A percentile compares a stretch with the other conserved stretches of the same genome.
These are phyloP conservation scores for Simplicillium sp. DNA, from an alignment of 2,329 filamentous ascomycete genomes.

Conservation along the genomic window DNA sequence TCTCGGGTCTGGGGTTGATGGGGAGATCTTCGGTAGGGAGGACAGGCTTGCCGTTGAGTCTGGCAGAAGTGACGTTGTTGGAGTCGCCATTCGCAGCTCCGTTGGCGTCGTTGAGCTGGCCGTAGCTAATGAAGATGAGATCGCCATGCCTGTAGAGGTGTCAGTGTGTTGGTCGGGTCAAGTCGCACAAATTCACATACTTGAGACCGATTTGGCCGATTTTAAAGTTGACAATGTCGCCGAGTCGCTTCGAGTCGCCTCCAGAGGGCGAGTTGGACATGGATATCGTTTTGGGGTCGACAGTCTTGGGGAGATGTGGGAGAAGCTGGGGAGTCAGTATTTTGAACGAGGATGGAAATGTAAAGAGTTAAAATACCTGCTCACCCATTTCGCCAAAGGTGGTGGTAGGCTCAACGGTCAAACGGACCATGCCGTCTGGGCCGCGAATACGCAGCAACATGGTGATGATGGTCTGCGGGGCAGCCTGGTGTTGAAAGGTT, in stretches of 20 bases:
- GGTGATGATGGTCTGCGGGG: slow-evolving; percentile 16
- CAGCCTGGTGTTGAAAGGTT: slow-evolving; percentile 4
- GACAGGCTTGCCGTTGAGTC: slow-evolving; percentile 71
- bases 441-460: slow-evolving; percentile 86
- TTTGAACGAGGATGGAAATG: no score
- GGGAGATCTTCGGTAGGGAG: slow-evolving; percentile 58
- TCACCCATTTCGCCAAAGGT: slow-evolving; percentile 57
- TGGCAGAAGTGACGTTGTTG: slow-evolving; percentile 41
- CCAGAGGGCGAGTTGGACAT: slow-evolving; percentile 52
- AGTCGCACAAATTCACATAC: slow-evolving; percentile 20
- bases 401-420: slow-evolving; percentile 65
- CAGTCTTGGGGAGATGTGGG: slow-evolving; percentile 48
- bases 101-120: slow-evolving; percentile 35
- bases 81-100: slow-evolving; percentile 26
- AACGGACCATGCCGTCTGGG: slow-evolving; percentile 84
- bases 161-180: slow-evolving; percentile 15
- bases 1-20: slow-evolving; percentile 59
- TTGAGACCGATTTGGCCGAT: slow-evolving; percentile 51
- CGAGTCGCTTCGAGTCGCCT: slow-evolving; percentile 48
- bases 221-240: slow-evolving; percentile 45
- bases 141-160: slow-evolving; percentile 64
- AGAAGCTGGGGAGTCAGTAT: slow-evolving; percentile 36
- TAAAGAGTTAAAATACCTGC: slow-evolving; percentile 36
- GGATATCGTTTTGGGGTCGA: slow-evolving; percentile 49
- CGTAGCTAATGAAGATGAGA: slow-evolving; percentile 78